phyloP scores from a whole-genome alignment of 176 grass and related monocot species.

The Musa schizocarpa region DNA sequence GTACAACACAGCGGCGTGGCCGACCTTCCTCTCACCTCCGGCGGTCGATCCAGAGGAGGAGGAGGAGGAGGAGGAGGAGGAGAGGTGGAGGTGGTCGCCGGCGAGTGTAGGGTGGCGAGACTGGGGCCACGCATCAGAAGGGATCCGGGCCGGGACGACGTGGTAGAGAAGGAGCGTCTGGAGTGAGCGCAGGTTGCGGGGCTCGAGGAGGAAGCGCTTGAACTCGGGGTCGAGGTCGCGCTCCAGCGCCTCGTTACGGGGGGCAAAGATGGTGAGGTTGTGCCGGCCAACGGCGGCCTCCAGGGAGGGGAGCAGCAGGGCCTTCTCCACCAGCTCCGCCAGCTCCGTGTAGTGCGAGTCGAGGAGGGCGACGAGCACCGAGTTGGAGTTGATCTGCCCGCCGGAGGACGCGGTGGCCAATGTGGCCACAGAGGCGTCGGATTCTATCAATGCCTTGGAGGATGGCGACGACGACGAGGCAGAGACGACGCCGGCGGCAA shows the following conservation, averaged over 20 bases:
- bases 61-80: background rate
- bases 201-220: constrained; percentile 75
- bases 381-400: constrained; percentile 61
- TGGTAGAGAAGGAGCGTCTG: constrained; percentile 63
- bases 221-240: constrained; percentile 80
- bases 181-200: constrained; percentile 48
- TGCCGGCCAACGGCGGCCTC: constrained; percentile 46
- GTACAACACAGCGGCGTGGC: constrained; percentile 21
- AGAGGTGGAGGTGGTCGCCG: constrained; percentile 38
- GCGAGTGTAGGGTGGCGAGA: constrained; percentile 32
- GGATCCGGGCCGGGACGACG: constrained; percentile 45
- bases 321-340: constrained; percentile 76
- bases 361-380: constrained; percentile 58
- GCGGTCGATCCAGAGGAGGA: background rate
- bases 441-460: constrained; percentile 8
- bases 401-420: background rate
- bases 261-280: constrained; percentile 76
- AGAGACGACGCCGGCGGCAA: background rate
- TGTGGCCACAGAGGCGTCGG: background rate
- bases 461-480: background rate
- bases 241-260: constrained; percentile 56
- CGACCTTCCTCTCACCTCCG: constrained; percentile 4
- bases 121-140: background rate
- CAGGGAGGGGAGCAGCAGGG: constrained; percentile 46
- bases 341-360: constrained; percentile 79